Evolutionary conservation across 371 early-diverging fungal genomes (phyloP).

Genomic region (Mortierella sp.): DNA sequence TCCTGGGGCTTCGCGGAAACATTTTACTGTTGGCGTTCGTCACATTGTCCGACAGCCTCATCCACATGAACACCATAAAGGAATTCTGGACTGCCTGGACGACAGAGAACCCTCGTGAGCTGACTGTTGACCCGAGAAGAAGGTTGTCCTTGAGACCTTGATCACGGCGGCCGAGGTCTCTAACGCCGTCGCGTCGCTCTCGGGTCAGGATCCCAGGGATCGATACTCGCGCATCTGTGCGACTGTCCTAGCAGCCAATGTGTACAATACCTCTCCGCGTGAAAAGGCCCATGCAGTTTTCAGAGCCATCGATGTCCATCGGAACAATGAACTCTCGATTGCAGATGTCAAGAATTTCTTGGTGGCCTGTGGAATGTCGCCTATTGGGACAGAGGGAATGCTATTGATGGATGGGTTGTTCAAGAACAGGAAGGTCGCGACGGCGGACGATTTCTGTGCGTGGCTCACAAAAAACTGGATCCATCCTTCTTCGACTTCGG

Average conservation of each 20-base stretch:
- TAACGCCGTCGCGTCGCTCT: conserved; percentile 14
- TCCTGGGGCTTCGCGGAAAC: conserved; percentile 45
- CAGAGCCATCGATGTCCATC: conserved; percentile 39
- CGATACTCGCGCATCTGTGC: conserved; percentile 34
- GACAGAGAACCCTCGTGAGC: conserved; percentile 46
- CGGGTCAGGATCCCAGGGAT: conserved; percentile 14
- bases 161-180: conserved; percentile 46
- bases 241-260: conserved; percentile 35
- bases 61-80: not conserved
- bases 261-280: conserved; percentile 27
- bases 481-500: conserved; percentile 32
- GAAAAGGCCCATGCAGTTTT: conserved; percentile 42
- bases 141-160: conserved; percentile 39
- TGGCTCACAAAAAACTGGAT: conserved; percentile 58
- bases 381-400: conserved; percentile 22
- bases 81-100: conserved; percentile 52
- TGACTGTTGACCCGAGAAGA: conserved; percentile 41
- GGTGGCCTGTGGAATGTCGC: conserved; percentile 33
- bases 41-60: conserved; percentile 15
- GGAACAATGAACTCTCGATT: conserved; percentile 23
- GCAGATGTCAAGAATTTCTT: conserved; percentile 35
- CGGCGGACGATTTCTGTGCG: conserved; percentile 31
- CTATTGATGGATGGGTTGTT: conserved; percentile 36
- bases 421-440: conserved; percentile 12
- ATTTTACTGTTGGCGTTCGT: conserved; percentile 28